Evolutionary conservation across 495 filamentous ascomycete genomes (phyloP).

Genomic region (Sordaria brevicollis): DNA sequence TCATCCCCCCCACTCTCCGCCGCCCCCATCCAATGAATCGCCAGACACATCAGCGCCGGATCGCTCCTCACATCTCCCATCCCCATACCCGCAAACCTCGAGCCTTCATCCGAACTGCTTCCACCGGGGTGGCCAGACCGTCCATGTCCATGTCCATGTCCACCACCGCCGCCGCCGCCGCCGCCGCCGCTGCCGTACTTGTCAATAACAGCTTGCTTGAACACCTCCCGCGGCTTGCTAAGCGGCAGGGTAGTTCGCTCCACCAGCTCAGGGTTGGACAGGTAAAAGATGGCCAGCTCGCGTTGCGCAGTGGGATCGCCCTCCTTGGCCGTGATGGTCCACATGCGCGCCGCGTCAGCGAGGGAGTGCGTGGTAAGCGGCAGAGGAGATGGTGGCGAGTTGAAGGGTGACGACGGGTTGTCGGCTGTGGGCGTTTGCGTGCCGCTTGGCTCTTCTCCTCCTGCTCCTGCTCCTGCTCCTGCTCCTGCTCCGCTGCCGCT

Average conservation of each 20-base stretch:
- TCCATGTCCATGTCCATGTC: conserved; percentile 10
- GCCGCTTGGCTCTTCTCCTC: conserved; percentile 7
- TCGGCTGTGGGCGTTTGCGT: conserved; percentile 4
- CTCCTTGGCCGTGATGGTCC: conserved; percentile 90
- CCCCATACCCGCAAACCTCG: conserved; percentile 18
- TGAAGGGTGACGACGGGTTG: conserved; percentile 10
- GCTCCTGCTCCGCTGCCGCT: too few species aligned
- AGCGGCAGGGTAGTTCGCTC: conserved; percentile 77
- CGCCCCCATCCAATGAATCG: conserved; percentile 97
- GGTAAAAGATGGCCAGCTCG: conserved; percentile 87
- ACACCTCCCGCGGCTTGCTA: conserved; percentile 77
- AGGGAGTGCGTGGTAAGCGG: conserved; percentile 49
- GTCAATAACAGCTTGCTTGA: conserved; percentile 81
- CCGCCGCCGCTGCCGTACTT: conserved; percentile 40
- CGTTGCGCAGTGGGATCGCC: conserved; percentile 86
- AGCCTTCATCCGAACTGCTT: conserved; percentile 2
- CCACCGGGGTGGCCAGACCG: conserved; percentile 12
- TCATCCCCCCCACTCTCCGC: conserved; percentile 79
- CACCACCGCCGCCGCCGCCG: conserved; percentile 2
- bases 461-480: too few species aligned
- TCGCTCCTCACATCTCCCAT: conserved; percentile 55
- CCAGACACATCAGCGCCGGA: conserved; percentile 87
- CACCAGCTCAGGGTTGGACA: conserved; percentile 84
- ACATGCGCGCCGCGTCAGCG: conserved; percentile 81
- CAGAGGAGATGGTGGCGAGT: conserved; percentile 27